Percentiles rank a stretch among this genome's conserved stretches.
Evolutionary conservation across 495 filamentous ascomycete genomes (phyloP).

Genomic region (Penicillium longicatenatum): DNA sequence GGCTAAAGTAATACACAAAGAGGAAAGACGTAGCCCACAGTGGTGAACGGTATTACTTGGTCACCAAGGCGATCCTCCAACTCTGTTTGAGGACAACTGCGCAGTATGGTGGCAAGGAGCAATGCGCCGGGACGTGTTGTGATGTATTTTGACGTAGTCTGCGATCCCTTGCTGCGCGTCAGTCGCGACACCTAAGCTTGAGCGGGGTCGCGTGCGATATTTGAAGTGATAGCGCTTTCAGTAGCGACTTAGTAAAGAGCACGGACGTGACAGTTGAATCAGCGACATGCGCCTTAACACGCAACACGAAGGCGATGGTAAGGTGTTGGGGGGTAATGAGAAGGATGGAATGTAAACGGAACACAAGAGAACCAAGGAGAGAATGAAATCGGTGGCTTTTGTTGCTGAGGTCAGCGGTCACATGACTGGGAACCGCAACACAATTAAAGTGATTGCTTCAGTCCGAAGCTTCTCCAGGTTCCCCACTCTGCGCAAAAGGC

Average conservation of each 20-base stretch:
- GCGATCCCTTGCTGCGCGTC: constrained; percentile 33
- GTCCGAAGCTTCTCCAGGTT: constrained; percentile 33
- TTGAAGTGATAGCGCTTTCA: constrained; percentile 7
- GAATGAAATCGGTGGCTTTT: constrained; percentile 17
- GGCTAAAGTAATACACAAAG: constrained; percentile 47
- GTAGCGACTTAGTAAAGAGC: neutral
- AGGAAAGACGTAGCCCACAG: constrained; percentile 33
- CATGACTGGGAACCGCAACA: constrained; percentile 13
- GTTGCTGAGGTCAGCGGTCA: constrained; percentile 20
- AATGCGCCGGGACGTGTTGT: constrained; percentile 19
- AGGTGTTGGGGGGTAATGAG: constrained; percentile 6
- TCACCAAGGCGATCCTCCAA: constrained; percentile 25
- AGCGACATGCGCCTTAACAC: neutral
- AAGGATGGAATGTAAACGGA: constrained; percentile 9
- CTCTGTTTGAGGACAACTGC: constrained; percentile 21
- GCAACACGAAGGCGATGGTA: constrained; percentile 11
- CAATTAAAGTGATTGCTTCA: constrained; percentile 9
- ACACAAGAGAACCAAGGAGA: constrained; percentile 17
- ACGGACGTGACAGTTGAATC: neutral
- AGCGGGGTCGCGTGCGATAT: constrained; percentile 39
- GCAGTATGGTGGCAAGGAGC: constrained; percentile 14
- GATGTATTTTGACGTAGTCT: constrained; percentile 18
- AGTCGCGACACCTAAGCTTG: constrained; percentile 30
- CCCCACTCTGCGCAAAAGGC: constrained; percentile 25
- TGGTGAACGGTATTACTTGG: constrained; percentile 43